Conservation (phyloP, 345 rosid genomes). For the Populus deltoides region DNA sequence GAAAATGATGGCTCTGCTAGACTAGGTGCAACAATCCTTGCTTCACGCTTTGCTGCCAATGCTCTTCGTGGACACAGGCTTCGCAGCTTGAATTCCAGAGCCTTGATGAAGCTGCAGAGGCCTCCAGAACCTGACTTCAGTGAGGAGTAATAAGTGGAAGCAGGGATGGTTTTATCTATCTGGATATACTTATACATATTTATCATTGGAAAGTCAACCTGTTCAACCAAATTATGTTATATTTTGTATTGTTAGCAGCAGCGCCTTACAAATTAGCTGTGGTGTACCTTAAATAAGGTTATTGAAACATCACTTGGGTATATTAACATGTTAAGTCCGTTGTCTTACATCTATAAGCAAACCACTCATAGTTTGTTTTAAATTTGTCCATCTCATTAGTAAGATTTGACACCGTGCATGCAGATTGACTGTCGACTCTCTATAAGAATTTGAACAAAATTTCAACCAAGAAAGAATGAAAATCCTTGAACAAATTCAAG, state of each 20-base stretch:
- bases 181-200: not conserved
- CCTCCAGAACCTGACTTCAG: conserved; percentile 80
- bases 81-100: conserved; percentile 26
- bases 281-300: not conserved
- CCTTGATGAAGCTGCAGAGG: conserved; percentile 56
- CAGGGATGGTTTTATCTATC: not conserved
- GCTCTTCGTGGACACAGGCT: conserved; percentile 51
- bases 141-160: conserved; percentile 1
- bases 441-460: not conserved
- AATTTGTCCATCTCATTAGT: not conserved
- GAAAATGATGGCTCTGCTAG: conserved; percentile 25
- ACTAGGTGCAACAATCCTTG: conserved; percentile 62
- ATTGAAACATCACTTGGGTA: not conserved
- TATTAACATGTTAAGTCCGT: not conserved
- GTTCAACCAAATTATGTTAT: not conserved
- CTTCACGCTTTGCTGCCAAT: conserved; percentile 75
- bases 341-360: not conserved
- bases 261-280: not conserved
- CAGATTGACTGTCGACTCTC: not conserved
- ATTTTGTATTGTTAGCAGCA: not conserved
- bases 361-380: not conserved
- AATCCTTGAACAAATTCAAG: not conserved
- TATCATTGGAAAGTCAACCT: not conserved
- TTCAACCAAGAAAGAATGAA: not conserved
- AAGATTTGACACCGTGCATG: not conserved